Base-by-base conservation (phyloP, 1,284 basidiomycete genomes). In the Melanopsichium pennsylvanicum region DNA sequence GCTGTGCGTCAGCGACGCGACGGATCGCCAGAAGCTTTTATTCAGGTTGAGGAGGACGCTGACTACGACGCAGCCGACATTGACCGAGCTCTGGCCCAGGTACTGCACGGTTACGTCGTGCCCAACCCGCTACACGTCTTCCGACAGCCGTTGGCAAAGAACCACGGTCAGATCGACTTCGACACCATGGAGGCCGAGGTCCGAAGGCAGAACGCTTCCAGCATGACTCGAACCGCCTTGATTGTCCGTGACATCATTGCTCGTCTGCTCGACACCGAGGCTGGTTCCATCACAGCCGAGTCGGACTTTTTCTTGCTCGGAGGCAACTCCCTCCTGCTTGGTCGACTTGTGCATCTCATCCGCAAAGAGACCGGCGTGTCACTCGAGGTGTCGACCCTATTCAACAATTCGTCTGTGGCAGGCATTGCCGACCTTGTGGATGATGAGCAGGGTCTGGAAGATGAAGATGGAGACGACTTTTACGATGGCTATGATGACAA, bases 91-190 rank as follows among this genome's bases (percentile, higher is more conserved):
- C 66, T 81, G 35, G 75, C 76, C 19, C 79, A 80, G 52, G 77
- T 79, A 16, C 61, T 81, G 25, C 78, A 81, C 56, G 79, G 79
- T 31, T 81, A 81, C 43, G 79, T 78, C 19, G 79, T 81, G 10
- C 79, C 79, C 22, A 80, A 79, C 70, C 79, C 79, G n/a, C 63
- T 81, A 15, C 79, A 81, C 66, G 79, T 81, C 57, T 81, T 81
- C 73, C 75, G 78, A 29, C 76, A 78, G 58, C 78, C 76, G 4
- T 56, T 81, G 36, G 77, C 77, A 29, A 79, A 80, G 60, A 68
- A 69, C 34, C 70, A 80, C 46, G 76, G 76, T 22, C 63, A 73
- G 47, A 79, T 79, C 56, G 79, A 81, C 45, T 81, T 79, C 40
- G 61, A 76, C 31, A 78, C 79, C 25, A 81, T 81, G 79, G 79